Evolutionary conservation across 306 rosid genomes (phyloP), one percentile per base, ranked within the genome.

Genomic region (Acacia confusa): DNA sequence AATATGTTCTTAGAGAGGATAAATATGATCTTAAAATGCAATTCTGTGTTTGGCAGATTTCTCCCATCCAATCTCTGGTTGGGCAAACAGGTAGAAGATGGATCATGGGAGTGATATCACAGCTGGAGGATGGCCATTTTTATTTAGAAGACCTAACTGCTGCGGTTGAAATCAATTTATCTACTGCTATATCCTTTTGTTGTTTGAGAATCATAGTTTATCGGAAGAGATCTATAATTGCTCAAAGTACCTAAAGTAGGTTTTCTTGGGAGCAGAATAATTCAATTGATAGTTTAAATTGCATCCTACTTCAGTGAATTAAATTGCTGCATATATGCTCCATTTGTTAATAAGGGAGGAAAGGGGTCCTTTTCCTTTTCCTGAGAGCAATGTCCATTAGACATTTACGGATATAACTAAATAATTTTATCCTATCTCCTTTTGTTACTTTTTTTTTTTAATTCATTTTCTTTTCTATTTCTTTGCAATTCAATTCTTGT

Each of bases 71-170:
- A 84, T 93, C 99, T 78, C 85, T 95, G 79, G 95, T 95, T 75
- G 98, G 98, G 78, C 92, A 88, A 82, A 81, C 87, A 2, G 99
- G 97, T 60, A 89, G 91, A 85, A 77, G 84, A 86, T 95, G 99
- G 97, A 93, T 95, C 44, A 93, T 93, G 98, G 99, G 96, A 77
- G 86, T 95, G 82, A 92, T 95, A 81, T 95, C 94, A 70, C 98
- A 95, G 88, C 84, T 93, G 90, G 98, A 95, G 87, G 98, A 95
- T 78, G 98, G 93, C 0, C 99, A 92, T 84, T 92, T 87, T 82
- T 95, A 88, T 85, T 85, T 95, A 90, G 98, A 95, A 90, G 98
- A 95, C 82, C 97, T 95, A 20, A 87, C 96, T 2, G 98, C 99
- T 34, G 88, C 98, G 41, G 97, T 95, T 66, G 90, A 92, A 86